Percentiles rank a stretch among this genome's conserved stretches.
Conservation (phyloP, 148 eudicot species). For the Camellia sinensis region DNA sequence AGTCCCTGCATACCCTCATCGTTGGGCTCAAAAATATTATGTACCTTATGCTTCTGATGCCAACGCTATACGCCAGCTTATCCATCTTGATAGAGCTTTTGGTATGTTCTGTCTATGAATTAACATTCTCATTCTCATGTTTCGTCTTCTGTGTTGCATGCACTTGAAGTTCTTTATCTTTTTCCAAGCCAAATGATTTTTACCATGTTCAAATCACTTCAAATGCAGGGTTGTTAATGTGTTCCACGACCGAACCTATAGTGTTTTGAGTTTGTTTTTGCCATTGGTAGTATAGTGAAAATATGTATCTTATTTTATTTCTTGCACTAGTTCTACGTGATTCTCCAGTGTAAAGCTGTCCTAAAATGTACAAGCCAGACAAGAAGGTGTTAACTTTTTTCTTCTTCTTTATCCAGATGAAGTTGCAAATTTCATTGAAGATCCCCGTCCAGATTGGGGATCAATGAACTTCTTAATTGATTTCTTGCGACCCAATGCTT, state of each 20-base stretch:
- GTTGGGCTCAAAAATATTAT: slow-evolving; percentile 95
- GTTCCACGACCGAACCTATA: background rate
- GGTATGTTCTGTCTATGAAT: slow-evolving; percentile 35
- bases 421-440: slow-evolving; percentile 42
- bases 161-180: slow-evolving; percentile 7
- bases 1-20: slow-evolving; percentile 81
- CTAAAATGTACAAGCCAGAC: slow-evolving; percentile 2
- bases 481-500: slow-evolving; percentile 67
- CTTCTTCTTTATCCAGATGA: slow-evolving; percentile 44
- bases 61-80: slow-evolving; percentile 56
- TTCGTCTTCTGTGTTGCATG: background rate
- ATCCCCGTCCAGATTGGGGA: slow-evolving; percentile 91
- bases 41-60: slow-evolving; percentile 83
- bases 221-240: background rate
- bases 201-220: background rate
- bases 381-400: slow-evolving; percentile 5
- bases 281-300: background rate
- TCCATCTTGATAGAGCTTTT: slow-evolving; percentile 64
- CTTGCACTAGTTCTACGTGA: background rate
- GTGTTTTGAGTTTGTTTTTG: background rate
- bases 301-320: background rate
- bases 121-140: background rate
- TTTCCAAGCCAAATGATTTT: background rate
- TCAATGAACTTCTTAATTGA: slow-evolving; percentile 77
- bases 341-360: background rate